Conservation (phyloP, 1,284 basidiomycete species). For the Taiwanofungus camphoratus region DNA sequence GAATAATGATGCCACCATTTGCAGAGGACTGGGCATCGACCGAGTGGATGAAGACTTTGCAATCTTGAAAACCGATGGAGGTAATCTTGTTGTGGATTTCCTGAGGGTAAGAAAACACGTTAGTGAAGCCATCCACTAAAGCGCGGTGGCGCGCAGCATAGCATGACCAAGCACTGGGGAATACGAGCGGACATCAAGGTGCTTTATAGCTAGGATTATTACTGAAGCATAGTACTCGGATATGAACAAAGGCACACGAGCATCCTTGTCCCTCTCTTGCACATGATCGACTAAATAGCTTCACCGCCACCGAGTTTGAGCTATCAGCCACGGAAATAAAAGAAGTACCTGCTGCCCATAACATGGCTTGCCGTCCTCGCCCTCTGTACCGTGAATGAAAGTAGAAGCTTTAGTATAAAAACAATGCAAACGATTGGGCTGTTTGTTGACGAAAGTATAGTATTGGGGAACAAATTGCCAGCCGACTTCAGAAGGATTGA, state of each 20-base stretch:
- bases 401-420: slow-evolving; percentile 99
- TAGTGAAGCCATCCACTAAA: too few species aligned
- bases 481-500: slow-evolving; percentile 85
- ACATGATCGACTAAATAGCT: too few species aligned
- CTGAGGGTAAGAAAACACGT: slow-evolving; percentile 50
- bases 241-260: too few species aligned
- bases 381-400: slow-evolving; percentile 94
- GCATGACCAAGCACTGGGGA: too few species aligned
- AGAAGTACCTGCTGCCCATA: slow-evolving; percentile 84
- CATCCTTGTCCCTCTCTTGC: too few species aligned
- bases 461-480: slow-evolving; percentile 98
- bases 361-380: slow-evolving; percentile 84
- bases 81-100: slow-evolving; percentile 97
- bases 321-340: slow-evolving; percentile 10
- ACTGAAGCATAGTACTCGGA: too few species aligned
- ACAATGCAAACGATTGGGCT: slow-evolving; percentile 93
- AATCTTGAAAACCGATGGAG: slow-evolving; percentile 90
- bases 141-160: too few species aligned
- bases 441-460: slow-evolving; percentile 98
- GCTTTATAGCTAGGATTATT: too few species aligned
- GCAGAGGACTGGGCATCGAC: slow-evolving; percentile 93
- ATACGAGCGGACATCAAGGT: too few species aligned
- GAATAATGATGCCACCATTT: slow-evolving; percentile 95
- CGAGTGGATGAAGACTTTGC: slow-evolving; percentile 97
- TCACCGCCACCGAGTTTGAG: background rate